A percentile compares a stretch with the other conserved stretches of the same genome.
Evolutionary conservation across 208 protist species (phyloP).

Genomic region (Wallacemonas sp.): DNA sequence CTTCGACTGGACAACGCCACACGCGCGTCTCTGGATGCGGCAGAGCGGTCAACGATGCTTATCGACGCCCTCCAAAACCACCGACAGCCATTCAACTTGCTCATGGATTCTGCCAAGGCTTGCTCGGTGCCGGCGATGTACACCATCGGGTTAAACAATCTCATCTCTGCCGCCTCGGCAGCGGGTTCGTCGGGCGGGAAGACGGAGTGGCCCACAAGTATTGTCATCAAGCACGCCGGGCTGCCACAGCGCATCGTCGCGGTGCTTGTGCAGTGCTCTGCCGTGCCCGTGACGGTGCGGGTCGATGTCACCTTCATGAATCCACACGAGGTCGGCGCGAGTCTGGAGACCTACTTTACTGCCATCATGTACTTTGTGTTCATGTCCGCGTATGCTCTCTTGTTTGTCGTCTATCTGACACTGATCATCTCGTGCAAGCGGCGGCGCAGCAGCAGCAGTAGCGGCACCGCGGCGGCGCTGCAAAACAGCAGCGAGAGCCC

Average conservation of each 20-base stretch:
- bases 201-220: not conserved
- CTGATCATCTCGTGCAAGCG: conserved; percentile 33
- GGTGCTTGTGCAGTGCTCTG: conserved; percentile 60
- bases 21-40: not conserved
- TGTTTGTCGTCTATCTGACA: conserved; percentile 24
- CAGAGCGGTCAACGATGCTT: not conserved
- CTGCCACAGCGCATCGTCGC: conserved; percentile 25
- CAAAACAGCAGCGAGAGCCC: too few relatives aligned
- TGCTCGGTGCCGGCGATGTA: conserved; percentile 39
- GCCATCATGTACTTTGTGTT: conserved; percentile 40
- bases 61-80: not conserved
- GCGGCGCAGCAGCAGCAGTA: not conserved
- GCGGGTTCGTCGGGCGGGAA: not conserved
- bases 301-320: conserved; percentile 33
- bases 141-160: conserved; percentile 28
- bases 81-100: conserved; percentile 9
- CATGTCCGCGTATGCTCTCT: conserved; percentile 24
- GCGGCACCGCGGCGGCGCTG: not conserved
- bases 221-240: conserved; percentile 22
- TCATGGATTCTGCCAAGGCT: conserved; percentile 20
- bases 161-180: conserved; percentile 11
- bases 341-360: conserved; percentile 29
- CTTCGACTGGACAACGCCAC: not conserved
- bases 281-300: conserved; percentile 33
- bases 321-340: conserved; percentile 13